Evolutionary conservation across 345 rosid genomes (phyloP).

Genomic region (Syzygium jambos): DNA sequence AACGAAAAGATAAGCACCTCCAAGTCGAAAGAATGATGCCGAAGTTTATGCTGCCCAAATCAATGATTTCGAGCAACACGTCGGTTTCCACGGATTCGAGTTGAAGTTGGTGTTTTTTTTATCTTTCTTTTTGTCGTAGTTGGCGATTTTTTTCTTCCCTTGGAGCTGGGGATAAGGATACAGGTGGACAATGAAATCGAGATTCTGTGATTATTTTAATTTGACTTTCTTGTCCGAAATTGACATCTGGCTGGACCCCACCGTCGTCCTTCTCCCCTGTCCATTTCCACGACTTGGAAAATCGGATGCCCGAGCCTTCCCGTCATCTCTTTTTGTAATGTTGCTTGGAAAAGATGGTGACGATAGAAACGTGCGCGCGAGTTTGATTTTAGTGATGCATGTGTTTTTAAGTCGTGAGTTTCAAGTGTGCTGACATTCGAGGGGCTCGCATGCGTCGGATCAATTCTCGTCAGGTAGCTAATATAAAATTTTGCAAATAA

Average conservation of each 20-base stretch:
- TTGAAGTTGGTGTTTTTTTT: too few relatives aligned
- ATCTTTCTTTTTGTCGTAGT: too few relatives aligned
- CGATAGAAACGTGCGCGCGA: background rate
- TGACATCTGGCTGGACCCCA: background rate
- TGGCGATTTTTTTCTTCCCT: too few relatives aligned
- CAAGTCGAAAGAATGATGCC: too few relatives aligned
- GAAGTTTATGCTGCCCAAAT: background rate
- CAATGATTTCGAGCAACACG: too few relatives aligned
- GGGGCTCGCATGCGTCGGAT: background rate
- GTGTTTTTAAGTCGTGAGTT: background rate
- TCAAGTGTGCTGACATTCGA: background rate
- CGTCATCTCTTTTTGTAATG: background rate
- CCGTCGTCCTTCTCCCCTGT: background rate
- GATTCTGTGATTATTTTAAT: too few relatives aligned
- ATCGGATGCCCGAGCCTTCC: background rate
- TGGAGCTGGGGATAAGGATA: too few relatives aligned
- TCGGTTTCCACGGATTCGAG: too few relatives aligned
- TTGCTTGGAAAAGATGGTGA: background rate
- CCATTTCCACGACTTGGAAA: background rate
- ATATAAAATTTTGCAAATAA: background rate
- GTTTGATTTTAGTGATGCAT: background rate
- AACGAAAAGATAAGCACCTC: too few relatives aligned
- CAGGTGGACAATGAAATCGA: too few relatives aligned
- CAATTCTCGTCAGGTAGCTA: background rate
- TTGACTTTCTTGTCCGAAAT: background rate